Conservation (phyloP, 73 alveolate species). For the Stentor roeselii region DNA sequence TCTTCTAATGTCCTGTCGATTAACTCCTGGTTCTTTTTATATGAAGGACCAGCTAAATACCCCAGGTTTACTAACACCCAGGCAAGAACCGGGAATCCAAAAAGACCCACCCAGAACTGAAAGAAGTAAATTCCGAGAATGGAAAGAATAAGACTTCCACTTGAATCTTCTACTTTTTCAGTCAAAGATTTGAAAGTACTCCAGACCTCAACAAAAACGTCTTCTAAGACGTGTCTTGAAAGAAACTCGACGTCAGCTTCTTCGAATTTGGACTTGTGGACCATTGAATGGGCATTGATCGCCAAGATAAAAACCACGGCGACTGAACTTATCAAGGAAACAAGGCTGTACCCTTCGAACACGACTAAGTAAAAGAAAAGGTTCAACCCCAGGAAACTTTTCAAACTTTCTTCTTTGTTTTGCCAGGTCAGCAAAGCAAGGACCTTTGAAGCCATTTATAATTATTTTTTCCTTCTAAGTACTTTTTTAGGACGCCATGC, state of each 20-base stretch:
- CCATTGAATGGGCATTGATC: background rate
- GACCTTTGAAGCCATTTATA: background rate
- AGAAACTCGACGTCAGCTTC: background rate
- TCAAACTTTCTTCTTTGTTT: background rate
- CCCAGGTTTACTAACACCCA: background rate
- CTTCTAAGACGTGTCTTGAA: background rate
- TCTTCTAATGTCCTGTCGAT: background rate
- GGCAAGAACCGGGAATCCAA: background rate
- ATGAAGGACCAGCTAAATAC: background rate
- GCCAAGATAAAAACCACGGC: background rate
- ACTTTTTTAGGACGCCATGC: background rate
- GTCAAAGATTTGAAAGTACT: background rate
- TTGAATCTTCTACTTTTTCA: background rate
- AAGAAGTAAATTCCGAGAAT: background rate
- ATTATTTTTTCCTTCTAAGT: background rate
- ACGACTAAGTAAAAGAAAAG: background rate
- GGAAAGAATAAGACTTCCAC: background rate
- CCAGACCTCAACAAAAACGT: background rate
- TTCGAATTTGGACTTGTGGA: background rate
- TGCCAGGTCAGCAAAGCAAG: background rate
- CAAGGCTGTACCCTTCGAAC: background rate
- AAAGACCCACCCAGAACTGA: background rate
- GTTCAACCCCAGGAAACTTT: background rate
- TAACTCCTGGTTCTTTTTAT: background rate
- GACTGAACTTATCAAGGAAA: background rate